These are phyloP conservation scores for Trichoderma breve DNA, from an alignment of 2,329 filamentous ascomycete species.

Conservation along the genomic window DNA sequence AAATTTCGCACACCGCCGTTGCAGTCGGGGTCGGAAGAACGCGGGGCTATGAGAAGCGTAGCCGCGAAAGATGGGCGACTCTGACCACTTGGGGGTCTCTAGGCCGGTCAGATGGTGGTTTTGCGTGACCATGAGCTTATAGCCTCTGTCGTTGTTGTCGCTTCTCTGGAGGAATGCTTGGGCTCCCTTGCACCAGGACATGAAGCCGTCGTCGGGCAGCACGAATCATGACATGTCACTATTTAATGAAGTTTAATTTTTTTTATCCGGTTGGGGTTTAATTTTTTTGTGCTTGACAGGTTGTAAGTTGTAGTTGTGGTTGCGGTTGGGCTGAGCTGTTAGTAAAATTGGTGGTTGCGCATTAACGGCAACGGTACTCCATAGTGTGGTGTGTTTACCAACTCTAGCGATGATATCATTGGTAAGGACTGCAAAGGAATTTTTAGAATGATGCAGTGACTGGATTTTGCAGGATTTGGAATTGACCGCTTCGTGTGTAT, in stretches of 20 bases:
- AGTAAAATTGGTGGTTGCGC: neutral
- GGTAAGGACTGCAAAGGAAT: neutral
- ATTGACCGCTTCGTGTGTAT: neutral
- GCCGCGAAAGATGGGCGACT: slow-evolving; percentile 18
- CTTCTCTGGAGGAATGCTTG: slow-evolving; percentile 5
- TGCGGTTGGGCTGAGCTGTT: neutral
- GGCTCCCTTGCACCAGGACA: neutral
- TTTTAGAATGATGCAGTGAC: neutral
- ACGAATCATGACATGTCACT: slow-evolving; percentile 10
- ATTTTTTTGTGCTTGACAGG: neutral
- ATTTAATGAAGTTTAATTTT: neutral
- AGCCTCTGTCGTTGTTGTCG: neutral
- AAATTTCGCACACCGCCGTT: slow-evolving; percentile 29
- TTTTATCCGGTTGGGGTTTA: neutral
- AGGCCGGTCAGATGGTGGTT: slow-evolving; percentile 14
- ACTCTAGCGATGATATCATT: neutral
- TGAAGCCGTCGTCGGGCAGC: slow-evolving; percentile 14
- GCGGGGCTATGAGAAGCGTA: slow-evolving; percentile 27
- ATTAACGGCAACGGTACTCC: neutral
- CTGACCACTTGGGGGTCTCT: slow-evolving; percentile 8
- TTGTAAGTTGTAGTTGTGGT: neutral
- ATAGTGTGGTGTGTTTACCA: neutral
- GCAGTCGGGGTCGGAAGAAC: slow-evolving; percentile 28
- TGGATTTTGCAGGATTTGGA: neutral
- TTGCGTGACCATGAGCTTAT: slow-evolving; percentile 15